Percentiles rank a stretch among this genome's conserved stretches.
Conservation (phyloP, 257 asterid species). For the Lavandula angustifolia region DNA sequence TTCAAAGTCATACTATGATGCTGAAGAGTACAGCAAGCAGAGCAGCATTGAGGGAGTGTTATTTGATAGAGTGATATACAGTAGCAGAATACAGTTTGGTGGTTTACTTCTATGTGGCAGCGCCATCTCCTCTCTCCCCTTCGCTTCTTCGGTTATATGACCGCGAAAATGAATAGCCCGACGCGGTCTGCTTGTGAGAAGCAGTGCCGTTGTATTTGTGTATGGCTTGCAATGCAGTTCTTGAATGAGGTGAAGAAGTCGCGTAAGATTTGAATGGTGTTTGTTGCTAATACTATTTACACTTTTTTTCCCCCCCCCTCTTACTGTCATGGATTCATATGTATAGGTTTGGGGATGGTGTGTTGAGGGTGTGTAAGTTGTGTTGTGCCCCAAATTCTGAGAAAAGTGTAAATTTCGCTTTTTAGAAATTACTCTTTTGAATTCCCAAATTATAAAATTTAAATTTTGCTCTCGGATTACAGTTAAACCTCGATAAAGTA, state of each 20-base stretch:
- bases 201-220: not conserved
- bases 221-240: not conserved
- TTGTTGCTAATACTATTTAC: not conserved
- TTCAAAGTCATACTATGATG: conserved; percentile 40
- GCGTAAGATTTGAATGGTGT: not conserved
- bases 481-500: too few relatives aligned
- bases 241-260: not conserved
- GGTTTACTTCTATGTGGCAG: conserved; percentile 64
- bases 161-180: not conserved
- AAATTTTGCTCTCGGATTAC: too few relatives aligned
- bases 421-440: too few relatives aligned
- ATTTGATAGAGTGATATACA: conserved; percentile 53
- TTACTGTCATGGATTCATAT: not conserved
- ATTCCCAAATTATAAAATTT: too few relatives aligned
- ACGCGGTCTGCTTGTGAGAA: too few relatives aligned
- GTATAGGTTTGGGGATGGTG: not conserved
- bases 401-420: too few relatives aligned
- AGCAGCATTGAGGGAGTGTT: conserved; percentile 44
- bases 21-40: conserved; percentile 44
- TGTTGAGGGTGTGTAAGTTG: not conserved
- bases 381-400: too few relatives aligned
- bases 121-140: conserved; percentile 49
- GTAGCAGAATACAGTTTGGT: conserved; percentile 59
- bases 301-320: not conserved
- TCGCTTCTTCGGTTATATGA: conserved; percentile 42